These are phyloP conservation scores for Wallacemonas collosoma DNA, from an alignment of 208 protist species.

Conservation along the genomic window DNA sequence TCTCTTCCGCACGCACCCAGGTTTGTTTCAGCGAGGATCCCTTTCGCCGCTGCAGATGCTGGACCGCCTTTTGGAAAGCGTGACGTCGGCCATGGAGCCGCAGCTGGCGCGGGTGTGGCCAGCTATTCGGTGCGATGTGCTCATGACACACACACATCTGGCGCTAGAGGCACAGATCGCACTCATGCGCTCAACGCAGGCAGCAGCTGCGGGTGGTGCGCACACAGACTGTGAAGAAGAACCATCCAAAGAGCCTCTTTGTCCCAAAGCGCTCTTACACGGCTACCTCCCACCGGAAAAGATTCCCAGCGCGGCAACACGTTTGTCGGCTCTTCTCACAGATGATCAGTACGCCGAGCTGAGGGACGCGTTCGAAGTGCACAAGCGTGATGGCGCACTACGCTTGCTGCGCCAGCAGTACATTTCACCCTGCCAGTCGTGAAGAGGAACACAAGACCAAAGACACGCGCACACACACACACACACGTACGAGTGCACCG, in stretches of 20 bases:
- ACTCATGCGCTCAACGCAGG: conserved; percentile 39
- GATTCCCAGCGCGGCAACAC: conserved; percentile 1
- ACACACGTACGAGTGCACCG: too few species aligned
- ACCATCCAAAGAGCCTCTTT: conserved; percentile 18
- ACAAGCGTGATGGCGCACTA: conserved; percentile 61
- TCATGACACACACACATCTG: conserved; percentile 63
- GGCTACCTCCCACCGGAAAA: conserved; percentile 17
- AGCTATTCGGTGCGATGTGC: conserved; percentile 69
- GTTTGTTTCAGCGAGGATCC: conserved; percentile 1
- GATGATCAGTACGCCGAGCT: conserved; percentile 40
- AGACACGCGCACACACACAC: too few species aligned
- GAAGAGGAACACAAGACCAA: neutral
- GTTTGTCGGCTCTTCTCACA: conserved; percentile 19
- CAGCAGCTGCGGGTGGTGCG: neutral
- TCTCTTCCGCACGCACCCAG: conserved; percentile 27
- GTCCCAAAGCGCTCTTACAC: conserved; percentile 26
- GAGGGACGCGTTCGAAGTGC: conserved; percentile 59
- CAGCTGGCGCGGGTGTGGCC: conserved; percentile 38
- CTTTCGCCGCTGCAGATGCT: conserved; percentile 25
- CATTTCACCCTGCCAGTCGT: neutral
- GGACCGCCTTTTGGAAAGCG: conserved; percentile 49
- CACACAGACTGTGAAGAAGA: neutral
- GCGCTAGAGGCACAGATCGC: conserved; percentile 36
- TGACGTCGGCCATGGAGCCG: conserved; percentile 30
- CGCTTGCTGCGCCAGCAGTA: conserved; percentile 25